Conservation (phyloP, 371 early-diverging fungal genomes). For the Actinomucor elegans region DNA sequence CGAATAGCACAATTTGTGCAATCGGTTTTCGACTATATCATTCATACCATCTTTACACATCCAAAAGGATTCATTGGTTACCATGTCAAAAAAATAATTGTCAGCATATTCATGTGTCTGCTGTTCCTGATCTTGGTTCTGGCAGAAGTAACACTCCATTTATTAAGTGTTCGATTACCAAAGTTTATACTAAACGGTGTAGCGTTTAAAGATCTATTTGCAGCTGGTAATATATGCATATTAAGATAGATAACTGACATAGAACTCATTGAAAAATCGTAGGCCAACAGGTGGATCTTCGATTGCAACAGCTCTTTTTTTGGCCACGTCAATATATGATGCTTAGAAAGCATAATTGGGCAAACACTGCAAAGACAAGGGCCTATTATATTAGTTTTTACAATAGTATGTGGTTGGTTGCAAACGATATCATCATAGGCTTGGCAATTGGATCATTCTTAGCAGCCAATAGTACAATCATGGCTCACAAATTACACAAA, state of each 20-base stretch:
- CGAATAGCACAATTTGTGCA: neutral
- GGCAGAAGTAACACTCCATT: conserved; percentile 51
- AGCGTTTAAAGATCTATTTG: conserved; percentile 63
- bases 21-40: conserved; percentile 3
- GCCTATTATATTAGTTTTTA: conserved; percentile 91
- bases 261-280: too few species aligned
- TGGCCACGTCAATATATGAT: conserved; percentile 81
- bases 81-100: conserved; percentile 27
- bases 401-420: conserved; percentile 94
- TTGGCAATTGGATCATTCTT: conserved; percentile 77
- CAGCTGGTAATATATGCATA: too few species aligned
- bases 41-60: conserved; percentile 18
- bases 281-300: conserved; percentile 79
- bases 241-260: too few species aligned
- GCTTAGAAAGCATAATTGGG: conserved; percentile 61
- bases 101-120: conserved; percentile 36
- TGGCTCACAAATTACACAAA: conserved; percentile 58
- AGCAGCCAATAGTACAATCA: conserved; percentile 55
- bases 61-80: conserved; percentile 31
- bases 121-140: conserved; percentile 45
- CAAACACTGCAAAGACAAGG: conserved; percentile 67
- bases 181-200: conserved; percentile 59
- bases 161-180: conserved; percentile 56
- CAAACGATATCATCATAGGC: conserved; percentile 91
- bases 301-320: conserved; percentile 78